These are phyloP conservation scores for Wickerhamiella vanderwaltii DNA, from an alignment of 805 yeast genomes.

Conservation along the genomic window DNA sequence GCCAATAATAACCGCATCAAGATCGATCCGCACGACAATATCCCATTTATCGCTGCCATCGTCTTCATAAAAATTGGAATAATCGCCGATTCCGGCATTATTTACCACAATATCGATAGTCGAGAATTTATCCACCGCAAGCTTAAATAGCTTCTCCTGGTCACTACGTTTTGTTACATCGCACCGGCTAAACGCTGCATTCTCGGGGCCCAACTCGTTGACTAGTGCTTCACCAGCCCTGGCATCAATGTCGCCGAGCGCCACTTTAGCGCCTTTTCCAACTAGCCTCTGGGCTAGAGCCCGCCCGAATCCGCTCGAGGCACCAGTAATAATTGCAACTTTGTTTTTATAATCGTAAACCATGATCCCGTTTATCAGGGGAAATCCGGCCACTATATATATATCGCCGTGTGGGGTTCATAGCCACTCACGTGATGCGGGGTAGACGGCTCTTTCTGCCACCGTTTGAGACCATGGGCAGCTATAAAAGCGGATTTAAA, in stretches of 20 bases:
- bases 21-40: slow-evolving; percentile 2
- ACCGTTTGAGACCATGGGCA: too few species aligned
- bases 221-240: slow-evolving; percentile 21
- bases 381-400: too few species aligned
- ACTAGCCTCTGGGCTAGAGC: slow-evolving; percentile 79
- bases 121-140: slow-evolving; percentile 66
- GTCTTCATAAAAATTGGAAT: slow-evolving; percentile 35
- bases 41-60: slow-evolving; percentile 33
- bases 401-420: too few species aligned
- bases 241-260: slow-evolving; percentile 56
- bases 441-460: too few species aligned
- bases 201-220: slow-evolving; percentile 4
- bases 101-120: slow-evolving; percentile 74
- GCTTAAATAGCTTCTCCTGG: slow-evolving; percentile 32
- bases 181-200: slow-evolving; percentile 6
- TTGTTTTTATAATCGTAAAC: slow-evolving; percentile 43
- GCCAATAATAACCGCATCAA: slow-evolving; percentile 8
- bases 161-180: slow-evolving; percentile 4
- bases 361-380: too few species aligned
- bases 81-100: slow-evolving; percentile 77
- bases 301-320: slow-evolving; percentile 88
- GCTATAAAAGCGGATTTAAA: too few species aligned
- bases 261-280: slow-evolving; percentile 86
- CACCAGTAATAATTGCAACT: slow-evolving; percentile 91
- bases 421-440: too few species aligned